These are phyloP conservation scores for Trametes cinnabarina DNA, from an alignment of 768 basidiomycete genomes.

Conservation along the genomic window DNA sequence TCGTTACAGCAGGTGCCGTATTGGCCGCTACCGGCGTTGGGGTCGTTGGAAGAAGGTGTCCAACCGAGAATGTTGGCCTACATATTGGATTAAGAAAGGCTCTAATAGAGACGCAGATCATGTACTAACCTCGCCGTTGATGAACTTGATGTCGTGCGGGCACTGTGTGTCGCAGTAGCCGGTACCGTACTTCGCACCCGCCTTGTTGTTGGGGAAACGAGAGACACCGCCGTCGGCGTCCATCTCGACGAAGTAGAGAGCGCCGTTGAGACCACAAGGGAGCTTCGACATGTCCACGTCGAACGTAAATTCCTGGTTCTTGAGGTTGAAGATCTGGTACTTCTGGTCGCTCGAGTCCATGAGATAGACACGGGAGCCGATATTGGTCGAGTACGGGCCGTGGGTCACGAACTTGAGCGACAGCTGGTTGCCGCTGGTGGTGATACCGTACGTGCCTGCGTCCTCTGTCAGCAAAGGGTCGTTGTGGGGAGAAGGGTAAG, in stretches of 20 bases:
- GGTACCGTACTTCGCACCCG: slow-evolving; percentile 56
- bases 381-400: slow-evolving; percentile 20
- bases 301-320: slow-evolving; percentile 55
- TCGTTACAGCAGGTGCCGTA: slow-evolving; percentile 52
- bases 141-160: slow-evolving; percentile 54
- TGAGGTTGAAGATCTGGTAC: slow-evolving; percentile 47
- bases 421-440: slow-evolving; percentile 43
- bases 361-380: slow-evolving; percentile 40
- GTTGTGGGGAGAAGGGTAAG: not conserved
- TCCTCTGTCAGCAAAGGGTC: not conserved
- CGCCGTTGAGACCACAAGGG: slow-evolving; percentile 56
- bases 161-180: slow-evolving; percentile 61
- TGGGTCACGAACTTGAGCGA: slow-evolving; percentile 50
- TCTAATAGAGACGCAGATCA: not conserved
- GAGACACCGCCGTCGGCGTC: slow-evolving; percentile 50
- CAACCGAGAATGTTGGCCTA: slow-evolving; percentile 48
- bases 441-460: slow-evolving; percentile 50
- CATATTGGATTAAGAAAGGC: not conserved
- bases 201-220: slow-evolving; percentile 48
- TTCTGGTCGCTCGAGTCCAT: slow-evolving; percentile 38
- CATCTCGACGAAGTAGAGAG: slow-evolving; percentile 58
- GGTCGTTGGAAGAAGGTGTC: slow-evolving; percentile 34
- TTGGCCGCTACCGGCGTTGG: slow-evolving; percentile 44
- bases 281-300: slow-evolving; percentile 55
- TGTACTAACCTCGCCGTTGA: slow-evolving; percentile 43